Evolutionary conservation across 2,329 filamentous ascomycete genomes (phyloP), one percentile per base, ranked within the genome.

Genomic region (Cercospora zeae-maydis): DNA sequence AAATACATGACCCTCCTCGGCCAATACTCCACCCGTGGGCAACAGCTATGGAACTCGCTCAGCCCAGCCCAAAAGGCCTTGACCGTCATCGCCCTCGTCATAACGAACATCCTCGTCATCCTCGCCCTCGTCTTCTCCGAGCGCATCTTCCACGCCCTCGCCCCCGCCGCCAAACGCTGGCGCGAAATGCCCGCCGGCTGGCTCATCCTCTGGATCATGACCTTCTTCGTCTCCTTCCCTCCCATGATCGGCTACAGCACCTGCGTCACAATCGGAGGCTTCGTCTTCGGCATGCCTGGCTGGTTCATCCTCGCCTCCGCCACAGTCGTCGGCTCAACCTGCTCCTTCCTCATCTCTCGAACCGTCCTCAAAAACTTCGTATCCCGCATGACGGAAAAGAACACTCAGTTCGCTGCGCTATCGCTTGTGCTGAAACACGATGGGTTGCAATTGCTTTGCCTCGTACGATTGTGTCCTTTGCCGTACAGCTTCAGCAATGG

Each of bases 401-500:
- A 99, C 78, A 88, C 87, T 74, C 86, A 93, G 58, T 99, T 99
- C 75, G 86, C 95, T 9, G 95, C 95, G 4, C 83, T 99, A 27
- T 86, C 90, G 21, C 84, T 97, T 71, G 95, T 95, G 7, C 81
- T 99, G 65, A 92, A 96, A 67, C 88, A 91, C 72, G 95, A 99
- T 72, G 95, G 95, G 0, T 77, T 99, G 57, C 90, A 92, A 71
- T 87, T 98, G 59, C 83, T 99, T 51, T 88, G 91, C 66, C 96
- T 95, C 84, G 95, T 99, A 70, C 86, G 95, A 31, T 84, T 98
- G 67, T 98, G 93, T 72, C 95, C 95, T 1, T 76, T 99, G 64
- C 95, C 95, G 13, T 99, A 96, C 76, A 95, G 90, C 58, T 81
- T 98, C 69, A 93, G 90, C 74, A 99, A 99, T 74, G 95, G 92